Evolutionary conservation across 2,329 filamentous ascomycete genomes (phyloP).

Genomic region (Exserohilum rostratum): DNA sequence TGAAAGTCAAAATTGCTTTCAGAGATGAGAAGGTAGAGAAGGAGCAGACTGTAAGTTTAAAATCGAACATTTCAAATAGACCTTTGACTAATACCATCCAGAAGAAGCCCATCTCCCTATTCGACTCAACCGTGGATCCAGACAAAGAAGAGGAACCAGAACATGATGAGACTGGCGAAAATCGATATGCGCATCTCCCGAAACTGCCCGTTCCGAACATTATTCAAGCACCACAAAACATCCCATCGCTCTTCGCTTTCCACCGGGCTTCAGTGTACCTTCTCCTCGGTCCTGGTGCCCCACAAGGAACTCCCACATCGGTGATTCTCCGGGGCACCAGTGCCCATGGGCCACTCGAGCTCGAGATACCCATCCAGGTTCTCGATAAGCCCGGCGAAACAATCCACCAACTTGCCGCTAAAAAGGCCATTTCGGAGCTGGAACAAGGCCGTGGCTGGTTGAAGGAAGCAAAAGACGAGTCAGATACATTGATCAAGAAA

Average conservation of each 20-base stretch:
- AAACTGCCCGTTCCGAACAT: slow-evolving; percentile 59
- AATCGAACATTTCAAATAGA: background rate
- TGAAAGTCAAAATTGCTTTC: slow-evolving; percentile 50
- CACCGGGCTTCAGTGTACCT: slow-evolving; percentile 70
- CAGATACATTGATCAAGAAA: slow-evolving; percentile 47
- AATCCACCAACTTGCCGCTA: slow-evolving; percentile 73
- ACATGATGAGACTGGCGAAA: slow-evolving; percentile 34
- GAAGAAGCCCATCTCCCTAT: slow-evolving; percentile 64
- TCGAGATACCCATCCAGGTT: slow-evolving; percentile 67
- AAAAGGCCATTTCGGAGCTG: slow-evolving; percentile 70
- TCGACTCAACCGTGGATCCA: slow-evolving; percentile 58
- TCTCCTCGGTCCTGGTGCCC: slow-evolving; percentile 62
- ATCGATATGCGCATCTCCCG: slow-evolving; percentile 61
- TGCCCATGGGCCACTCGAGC: slow-evolving; percentile 62
- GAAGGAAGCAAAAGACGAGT: slow-evolving; percentile 48
- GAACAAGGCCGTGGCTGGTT: slow-evolving; percentile 73
- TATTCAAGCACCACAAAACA: slow-evolving; percentile 67
- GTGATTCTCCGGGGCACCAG: slow-evolving; percentile 66
- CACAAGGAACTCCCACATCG: slow-evolving; percentile 57
- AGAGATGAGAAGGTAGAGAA: slow-evolving; percentile 15
- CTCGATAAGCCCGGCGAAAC: slow-evolving; percentile 57
- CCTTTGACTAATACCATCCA: slow-evolving; percentile 20
- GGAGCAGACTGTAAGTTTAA: slow-evolving; percentile 12
- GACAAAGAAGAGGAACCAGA: slow-evolving; percentile 45
- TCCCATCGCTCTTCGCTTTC: slow-evolving; percentile 71